phyloP scores from a whole-genome alignment of 768 basidiomycete species.

The Suillus cothurnatus region DNA sequence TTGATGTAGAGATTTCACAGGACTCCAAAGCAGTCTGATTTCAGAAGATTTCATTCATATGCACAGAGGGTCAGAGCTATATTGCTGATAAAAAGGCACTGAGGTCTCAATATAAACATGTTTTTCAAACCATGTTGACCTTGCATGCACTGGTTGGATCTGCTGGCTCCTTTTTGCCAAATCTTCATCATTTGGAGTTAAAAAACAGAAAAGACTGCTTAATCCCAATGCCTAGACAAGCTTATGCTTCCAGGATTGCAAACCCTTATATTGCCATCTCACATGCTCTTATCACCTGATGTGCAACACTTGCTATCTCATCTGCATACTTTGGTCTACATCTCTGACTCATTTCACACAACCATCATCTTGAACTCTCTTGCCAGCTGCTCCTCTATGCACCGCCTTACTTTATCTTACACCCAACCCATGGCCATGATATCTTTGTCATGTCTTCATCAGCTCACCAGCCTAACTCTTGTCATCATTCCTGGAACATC shows the following conservation, averaged over 20 bases:
- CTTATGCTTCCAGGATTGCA: background rate
- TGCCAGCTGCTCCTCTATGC: background rate
- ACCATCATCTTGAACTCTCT: background rate
- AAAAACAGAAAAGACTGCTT: background rate
- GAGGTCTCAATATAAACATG: background rate
- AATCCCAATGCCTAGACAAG: background rate
- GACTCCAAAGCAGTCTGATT: background rate
- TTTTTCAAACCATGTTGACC: background rate
- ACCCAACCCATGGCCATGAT: background rate
- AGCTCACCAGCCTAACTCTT: background rate
- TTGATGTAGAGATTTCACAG: background rate
- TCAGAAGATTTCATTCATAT: background rate
- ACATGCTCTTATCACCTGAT: background rate
- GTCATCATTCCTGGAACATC: background rate
- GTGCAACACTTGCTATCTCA: background rate
- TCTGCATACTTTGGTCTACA: background rate
- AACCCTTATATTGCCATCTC: background rate
- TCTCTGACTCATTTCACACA: background rate
- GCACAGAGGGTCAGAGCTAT: too few species aligned
- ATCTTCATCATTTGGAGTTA: background rate
- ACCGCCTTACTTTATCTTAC: background rate
- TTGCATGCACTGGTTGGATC: background rate
- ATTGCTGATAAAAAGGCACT: background rate
- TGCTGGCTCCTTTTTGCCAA: background rate
- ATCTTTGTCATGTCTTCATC: background rate